phyloP scores from a whole-genome alignment of 768 basidiomycete genomes.

The Rhodocollybia butyracea region DNA sequence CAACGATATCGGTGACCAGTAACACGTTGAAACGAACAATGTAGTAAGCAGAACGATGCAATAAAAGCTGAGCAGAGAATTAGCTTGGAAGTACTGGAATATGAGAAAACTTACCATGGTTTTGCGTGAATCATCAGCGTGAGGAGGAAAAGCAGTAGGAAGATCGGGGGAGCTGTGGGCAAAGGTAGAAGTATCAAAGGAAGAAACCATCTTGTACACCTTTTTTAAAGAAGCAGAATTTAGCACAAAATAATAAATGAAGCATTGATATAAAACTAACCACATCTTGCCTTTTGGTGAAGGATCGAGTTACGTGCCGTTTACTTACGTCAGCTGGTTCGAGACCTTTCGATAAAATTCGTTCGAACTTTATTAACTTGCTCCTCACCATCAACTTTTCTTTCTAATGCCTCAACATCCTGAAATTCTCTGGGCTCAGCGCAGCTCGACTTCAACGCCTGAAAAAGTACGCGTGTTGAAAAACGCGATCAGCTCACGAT shows the following conservation, averaged over 20 bases:
- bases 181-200: conserved; percentile 74
- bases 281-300: neutral
- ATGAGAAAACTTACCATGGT: conserved; percentile 61
- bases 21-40: conserved; percentile 85
- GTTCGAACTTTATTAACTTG: conserved; percentile 5
- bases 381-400: conserved; percentile 13
- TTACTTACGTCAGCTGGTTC: conserved; percentile 7
- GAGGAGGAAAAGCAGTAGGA: conserved; percentile 72
- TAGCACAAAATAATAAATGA: neutral
- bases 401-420: conserved; percentile 58
- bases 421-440: conserved; percentile 94
- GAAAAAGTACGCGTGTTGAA: conserved; percentile 53
- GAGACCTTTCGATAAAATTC: conserved; percentile 39
- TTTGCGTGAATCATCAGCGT: conserved; percentile 78
- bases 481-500: neutral
- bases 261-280: neutral
- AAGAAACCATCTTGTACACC: conserved; percentile 87
- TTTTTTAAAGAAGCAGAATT: conserved; percentile 20
- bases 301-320: neutral
- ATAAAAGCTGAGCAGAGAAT: conserved; percentile 58
- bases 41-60: conserved; percentile 80
- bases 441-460: conserved; percentile 62
- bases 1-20: conserved; percentile 80
- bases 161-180: conserved; percentile 78
- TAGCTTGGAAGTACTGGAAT: neutral